A percentile compares a stretch with the other conserved stretches of the same genome.
Conservation (phyloP, 306 rosid species). For the Ormosia semicastrata region DNA sequence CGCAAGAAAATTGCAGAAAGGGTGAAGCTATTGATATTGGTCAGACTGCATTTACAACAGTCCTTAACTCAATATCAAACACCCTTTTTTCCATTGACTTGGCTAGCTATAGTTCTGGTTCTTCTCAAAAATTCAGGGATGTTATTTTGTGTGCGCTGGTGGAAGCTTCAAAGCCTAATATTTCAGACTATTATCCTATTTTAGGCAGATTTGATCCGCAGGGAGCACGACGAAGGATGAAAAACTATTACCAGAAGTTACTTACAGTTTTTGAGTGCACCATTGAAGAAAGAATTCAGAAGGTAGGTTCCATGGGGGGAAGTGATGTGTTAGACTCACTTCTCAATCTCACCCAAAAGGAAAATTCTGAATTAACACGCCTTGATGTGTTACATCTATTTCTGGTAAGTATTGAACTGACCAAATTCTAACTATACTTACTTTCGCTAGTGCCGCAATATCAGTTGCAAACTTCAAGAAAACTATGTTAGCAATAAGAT, state of each 20-base stretch:
- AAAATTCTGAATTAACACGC: slow-evolving; percentile 9
- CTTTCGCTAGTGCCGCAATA: too few species aligned
- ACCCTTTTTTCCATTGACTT: slow-evolving; percentile 26
- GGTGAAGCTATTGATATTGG: slow-evolving; percentile 25
- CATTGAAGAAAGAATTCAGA: slow-evolving; percentile 15
- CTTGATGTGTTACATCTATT: slow-evolving; percentile 23
- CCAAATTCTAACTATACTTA: background rate
- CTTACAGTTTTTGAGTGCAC: background rate
- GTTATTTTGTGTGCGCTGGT: background rate
- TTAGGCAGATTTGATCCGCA: slow-evolving; percentile 27
- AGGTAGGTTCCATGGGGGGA: background rate
- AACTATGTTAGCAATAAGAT: too few species aligned
- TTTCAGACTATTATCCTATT: slow-evolving; percentile 25
- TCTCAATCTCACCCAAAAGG: background rate
- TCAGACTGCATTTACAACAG: slow-evolving; percentile 8
- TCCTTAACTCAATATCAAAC: slow-evolving; percentile 28
- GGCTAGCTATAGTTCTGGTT: background rate
- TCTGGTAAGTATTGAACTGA: background rate
- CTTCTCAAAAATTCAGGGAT: slow-evolving; percentile 1
- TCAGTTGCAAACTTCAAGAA: too few species aligned
- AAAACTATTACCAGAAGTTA: background rate
- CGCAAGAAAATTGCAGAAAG: background rate
- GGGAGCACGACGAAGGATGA: slow-evolving; percentile 19
- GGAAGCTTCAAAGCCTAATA: slow-evolving; percentile 12
- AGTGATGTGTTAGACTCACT: slow-evolving; percentile 23